Percentiles rank a stretch among this genome's conserved stretches.
Evolutionary conservation across 805 yeast genomes (phyloP).

Genomic region (Wickerhamomyces hampshirensis): DNA sequence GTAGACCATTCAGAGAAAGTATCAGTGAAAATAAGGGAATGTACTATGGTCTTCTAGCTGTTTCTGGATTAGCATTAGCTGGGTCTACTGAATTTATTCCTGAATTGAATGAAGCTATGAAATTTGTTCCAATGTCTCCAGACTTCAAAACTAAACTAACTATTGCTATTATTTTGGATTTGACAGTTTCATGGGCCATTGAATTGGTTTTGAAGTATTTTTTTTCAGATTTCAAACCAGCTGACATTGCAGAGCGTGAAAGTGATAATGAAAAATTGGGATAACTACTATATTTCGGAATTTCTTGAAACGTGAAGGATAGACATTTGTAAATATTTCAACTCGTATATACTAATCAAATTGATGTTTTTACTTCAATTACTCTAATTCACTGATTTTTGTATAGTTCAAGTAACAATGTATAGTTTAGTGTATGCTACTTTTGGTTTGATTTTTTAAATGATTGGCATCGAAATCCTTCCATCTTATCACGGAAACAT

Average conservation of each 20-base stretch:
- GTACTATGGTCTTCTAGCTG: conserved; percentile 93
- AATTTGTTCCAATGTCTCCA: conserved; percentile 80
- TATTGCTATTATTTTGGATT: conserved; percentile 65
- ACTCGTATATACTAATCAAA: too few relatives aligned
- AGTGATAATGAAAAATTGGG: conserved; percentile 4
- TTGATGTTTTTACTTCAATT: too few relatives aligned
- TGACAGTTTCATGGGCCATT: conserved; percentile 68
- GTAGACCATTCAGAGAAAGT: conserved; percentile 92
- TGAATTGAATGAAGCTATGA: conserved; percentile 87
- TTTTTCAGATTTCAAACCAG: conserved; percentile 88
- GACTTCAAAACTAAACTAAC: conserved; percentile 78
- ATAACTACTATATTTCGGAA: too few relatives aligned
- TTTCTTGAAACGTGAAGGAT: too few relatives aligned
- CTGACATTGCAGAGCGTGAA: conserved; percentile 69
- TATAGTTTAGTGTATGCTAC: neutral
- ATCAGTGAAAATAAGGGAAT: conserved; percentile 89
- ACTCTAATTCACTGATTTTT: too few relatives aligned
- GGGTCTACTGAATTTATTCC: conserved; percentile 95
- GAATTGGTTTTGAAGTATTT: conserved; percentile 77
- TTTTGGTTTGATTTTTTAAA: conserved; percentile 5
- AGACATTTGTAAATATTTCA: too few relatives aligned
- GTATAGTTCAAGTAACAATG: too few relatives aligned
- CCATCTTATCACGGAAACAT: conserved; percentile 20
- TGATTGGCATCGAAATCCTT: conserved; percentile 18
- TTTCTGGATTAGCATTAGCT: conserved; percentile 78